Evolutionary conservation across 2,329 filamentous ascomycete genomes (phyloP).

Genomic region (Exophiala dermatitidis): DNA sequence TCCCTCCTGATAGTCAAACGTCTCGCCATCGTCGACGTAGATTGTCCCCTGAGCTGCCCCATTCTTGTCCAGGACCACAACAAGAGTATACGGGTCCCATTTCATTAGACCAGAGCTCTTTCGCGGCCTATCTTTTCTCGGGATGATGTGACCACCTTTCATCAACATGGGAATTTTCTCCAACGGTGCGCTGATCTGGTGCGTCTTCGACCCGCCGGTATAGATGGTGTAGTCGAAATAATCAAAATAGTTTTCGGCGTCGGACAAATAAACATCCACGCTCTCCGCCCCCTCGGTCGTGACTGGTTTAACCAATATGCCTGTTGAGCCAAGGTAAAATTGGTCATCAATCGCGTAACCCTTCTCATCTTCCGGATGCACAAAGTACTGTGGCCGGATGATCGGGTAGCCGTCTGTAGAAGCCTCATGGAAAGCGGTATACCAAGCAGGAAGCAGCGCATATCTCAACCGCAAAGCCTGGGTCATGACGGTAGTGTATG

Average conservation of each 20-base stretch:
- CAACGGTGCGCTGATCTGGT: slow-evolving; percentile 68
- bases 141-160: slow-evolving; percentile 86
- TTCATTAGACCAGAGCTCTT: slow-evolving; percentile 83
- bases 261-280: slow-evolving; percentile 77
- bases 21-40: slow-evolving; percentile 90
- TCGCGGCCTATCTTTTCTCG: slow-evolving; percentile 79
- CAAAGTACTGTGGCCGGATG: slow-evolving; percentile 85
- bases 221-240: slow-evolving; percentile 83
- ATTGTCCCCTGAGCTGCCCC: slow-evolving; percentile 72
- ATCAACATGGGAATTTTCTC: slow-evolving; percentile 85
- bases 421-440: slow-evolving; percentile 91
- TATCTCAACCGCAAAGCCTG: slow-evolving; percentile 84
- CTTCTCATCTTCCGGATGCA: slow-evolving; percentile 74
- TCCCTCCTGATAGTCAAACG: slow-evolving; percentile 76
- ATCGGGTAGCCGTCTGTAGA: slow-evolving; percentile 77
- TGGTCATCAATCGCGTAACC: slow-evolving; percentile 91
- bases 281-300: slow-evolving; percentile 66
- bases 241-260: slow-evolving; percentile 85
- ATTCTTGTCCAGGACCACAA: slow-evolving; percentile 62
- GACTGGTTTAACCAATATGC: slow-evolving; percentile 87
- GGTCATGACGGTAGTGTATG: slow-evolving; percentile 78
- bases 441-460: slow-evolving; percentile 84
- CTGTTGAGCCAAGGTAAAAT: slow-evolving; percentile 80
- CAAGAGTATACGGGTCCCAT: slow-evolving; percentile 89
- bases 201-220: slow-evolving; percentile 61